Base-by-base conservation (phyloP, 495 filamentous ascomycete species). In the Penicillium bialowiezense region DNA sequence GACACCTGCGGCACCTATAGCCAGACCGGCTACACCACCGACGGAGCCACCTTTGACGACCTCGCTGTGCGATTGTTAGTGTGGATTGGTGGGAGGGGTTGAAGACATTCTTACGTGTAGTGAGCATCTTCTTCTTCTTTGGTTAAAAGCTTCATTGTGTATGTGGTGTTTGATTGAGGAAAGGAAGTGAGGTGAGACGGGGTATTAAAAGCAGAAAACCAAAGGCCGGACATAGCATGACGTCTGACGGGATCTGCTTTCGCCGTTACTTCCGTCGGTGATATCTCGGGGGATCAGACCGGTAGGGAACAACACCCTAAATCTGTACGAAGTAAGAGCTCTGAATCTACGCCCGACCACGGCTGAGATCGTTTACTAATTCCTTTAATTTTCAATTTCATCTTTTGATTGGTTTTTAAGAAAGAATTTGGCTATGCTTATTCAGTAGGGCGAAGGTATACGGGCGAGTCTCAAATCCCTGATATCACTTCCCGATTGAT, bases 121-220 rank as follows among this genome's bases (percentile, higher is more conserved):
- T 82, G 80, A 35, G 71, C 76, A 42, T 72, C 62, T 73, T 96
- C 91, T 76, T 97, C 89, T 82, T 96, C 90, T 62, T 90, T 90
- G 42, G 88, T 91, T 63, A 97, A 79, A 58, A 97, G 71, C 84
- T 97, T 97, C 92, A 97, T 97, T 34, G 44, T 79, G 62, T 36
- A 29, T 44, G 48, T 56, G n/a, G 36, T 52, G 46, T 23, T 37
- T 19, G 14, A 38, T 31, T 10, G 28, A 10, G 23, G 37, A 17
- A 26, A 50, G 26, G 15, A 48, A 36, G 21, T 37, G 20, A 19
- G 26, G 51, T 19, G 35, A 38, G 40, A 33, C 17, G 41, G 41
- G 3, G 18, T 34, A 41, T 58, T 63, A 48, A 28, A 39, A 53
- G 41, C 35, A 31, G 24, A 36, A 45, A 43, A 60, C 57, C 65